Evolutionary conservation across 2,329 filamentous ascomycete genomes (phyloP), one percentile per base, ranked within the genome.

Genomic region (Diaporthe sp.): DNA sequence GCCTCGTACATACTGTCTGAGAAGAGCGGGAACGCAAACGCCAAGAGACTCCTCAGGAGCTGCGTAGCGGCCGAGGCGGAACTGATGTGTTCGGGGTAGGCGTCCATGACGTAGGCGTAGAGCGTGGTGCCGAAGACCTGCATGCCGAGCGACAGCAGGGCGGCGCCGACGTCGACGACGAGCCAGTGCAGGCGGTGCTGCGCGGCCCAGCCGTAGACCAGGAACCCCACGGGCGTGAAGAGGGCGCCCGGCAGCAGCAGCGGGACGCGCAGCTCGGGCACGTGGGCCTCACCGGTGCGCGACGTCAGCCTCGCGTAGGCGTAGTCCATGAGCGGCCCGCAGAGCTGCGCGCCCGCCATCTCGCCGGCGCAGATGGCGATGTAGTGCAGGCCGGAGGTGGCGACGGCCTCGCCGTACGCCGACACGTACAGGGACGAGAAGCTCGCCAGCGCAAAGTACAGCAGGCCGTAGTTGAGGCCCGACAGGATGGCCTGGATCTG

Each of bases 341-440:
- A 84, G 1, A 90, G 78, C 75, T 90, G 87, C 0, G 87, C 85
- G 10, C 88, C 91, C 0, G 89, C 81, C 73, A 92, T 86, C 82
- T 93, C 93, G 1, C 93, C 93, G 0, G 93, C 55, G 0, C 90
- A 91, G 28, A 91, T 87, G 13, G 92, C 89, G 55, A 93, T 87
- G 82, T 92, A 93, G 81, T 93, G 92, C 0, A 94, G 81, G 0
- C 90, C 90, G n/a, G 89, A 90, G 39, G 90, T 90, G 71, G 90
- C 88, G 13, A 88, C 84, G 0, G 87, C 87, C 79, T 92, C 86
- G 72, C 86, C 80, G 79, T 94, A 94, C 19, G 58, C 58, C 85
- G 82, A 0, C 80, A 78, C 2, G 82, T 85, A 90, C 91, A 94
- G 0, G 0, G 82, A 79, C 0, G 92, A 89, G 78, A 93, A 93